Evolutionary conservation across 2,329 filamentous ascomycete genomes (phyloP).

Genomic region (Neopestalotiopsis clavispora): DNA sequence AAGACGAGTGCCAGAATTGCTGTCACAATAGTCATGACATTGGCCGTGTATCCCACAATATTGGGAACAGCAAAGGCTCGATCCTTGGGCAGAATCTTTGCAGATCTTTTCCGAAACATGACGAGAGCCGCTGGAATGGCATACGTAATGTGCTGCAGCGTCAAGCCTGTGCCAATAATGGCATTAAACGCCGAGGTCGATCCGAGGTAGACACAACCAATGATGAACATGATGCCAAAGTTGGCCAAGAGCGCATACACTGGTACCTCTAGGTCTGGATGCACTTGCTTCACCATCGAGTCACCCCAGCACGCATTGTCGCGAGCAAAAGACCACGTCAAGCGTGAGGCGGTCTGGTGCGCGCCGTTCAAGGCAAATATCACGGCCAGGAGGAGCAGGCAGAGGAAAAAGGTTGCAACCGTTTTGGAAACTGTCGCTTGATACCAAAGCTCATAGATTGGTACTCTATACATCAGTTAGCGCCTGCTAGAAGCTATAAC

Average conservation of each 20-base stretch:
- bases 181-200: background rate
- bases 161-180: background rate
- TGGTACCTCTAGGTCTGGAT: background rate
- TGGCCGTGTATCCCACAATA: background rate
- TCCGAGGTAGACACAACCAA: background rate
- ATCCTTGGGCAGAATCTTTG: background rate
- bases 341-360: background rate
- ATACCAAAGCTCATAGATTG: conserved; percentile 6
- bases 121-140: background rate
- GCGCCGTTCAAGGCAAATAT: background rate
- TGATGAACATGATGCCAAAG: conserved; percentile 10
- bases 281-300: background rate
- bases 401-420: background rate
- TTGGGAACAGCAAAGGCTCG: background rate
- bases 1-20: background rate
- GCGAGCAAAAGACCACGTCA: conserved; percentile 2
- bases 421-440: background rate
- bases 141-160: conserved; percentile 5
- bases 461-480: background rate
- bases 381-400: background rate
- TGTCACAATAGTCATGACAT: background rate
- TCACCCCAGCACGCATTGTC: background rate
- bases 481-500: background rate
- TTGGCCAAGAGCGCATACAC: background rate
- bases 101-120: background rate